phyloP scores from a whole-genome alignment of 192 early-diverging fungal genomes.

The Backusella parvicylindrica region DNA sequence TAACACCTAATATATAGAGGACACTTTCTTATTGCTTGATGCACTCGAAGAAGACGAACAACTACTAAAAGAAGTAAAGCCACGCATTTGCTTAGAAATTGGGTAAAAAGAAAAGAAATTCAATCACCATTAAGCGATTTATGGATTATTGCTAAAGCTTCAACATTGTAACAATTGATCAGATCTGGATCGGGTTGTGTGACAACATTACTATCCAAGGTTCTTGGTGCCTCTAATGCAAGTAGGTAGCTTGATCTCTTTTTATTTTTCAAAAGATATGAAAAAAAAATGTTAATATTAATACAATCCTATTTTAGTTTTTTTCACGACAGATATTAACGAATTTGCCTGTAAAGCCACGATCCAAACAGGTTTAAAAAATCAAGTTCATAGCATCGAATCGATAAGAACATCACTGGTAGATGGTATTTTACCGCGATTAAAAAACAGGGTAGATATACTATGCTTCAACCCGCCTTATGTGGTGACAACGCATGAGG shows the following conservation, averaged over 20 bases:
- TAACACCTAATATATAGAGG: slow-evolving; percentile 64
- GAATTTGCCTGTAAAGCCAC: slow-evolving; percentile 67
- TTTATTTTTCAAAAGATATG: background rate
- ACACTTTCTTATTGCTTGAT: slow-evolving; percentile 91
- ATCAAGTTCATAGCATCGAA: slow-evolving; percentile 56
- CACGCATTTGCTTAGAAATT: slow-evolving; percentile 80
- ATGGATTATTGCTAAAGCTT: background rate
- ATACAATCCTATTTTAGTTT: slow-evolving; percentile 9
- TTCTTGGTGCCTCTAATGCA: slow-evolving; percentile 39
- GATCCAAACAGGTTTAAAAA: slow-evolving; percentile 53
- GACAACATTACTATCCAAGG: slow-evolving; percentile 71
- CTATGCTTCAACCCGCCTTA: slow-evolving; percentile 96
- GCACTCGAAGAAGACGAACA: slow-evolving; percentile 77
- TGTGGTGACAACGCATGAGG: slow-evolving; percentile 79
- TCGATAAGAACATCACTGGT: slow-evolving; percentile 63
- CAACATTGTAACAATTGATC: background rate
- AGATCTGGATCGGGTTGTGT: slow-evolving; percentile 85
- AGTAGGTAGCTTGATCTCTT: slow-evolving; percentile 26
- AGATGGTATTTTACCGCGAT: slow-evolving; percentile 48
- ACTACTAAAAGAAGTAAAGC: slow-evolving; percentile 48
- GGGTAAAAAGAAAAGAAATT: slow-evolving; percentile 45
- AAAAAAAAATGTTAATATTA: background rate
- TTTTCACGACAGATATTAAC: slow-evolving; percentile 82
- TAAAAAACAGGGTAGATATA: slow-evolving; percentile 65
- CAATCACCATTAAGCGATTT: background rate